Evolutionary conservation across 352 stramenopile species (phyloP), one percentile per base, ranked within the genome.

Genomic region (Globisporangium paddicum): DNA sequence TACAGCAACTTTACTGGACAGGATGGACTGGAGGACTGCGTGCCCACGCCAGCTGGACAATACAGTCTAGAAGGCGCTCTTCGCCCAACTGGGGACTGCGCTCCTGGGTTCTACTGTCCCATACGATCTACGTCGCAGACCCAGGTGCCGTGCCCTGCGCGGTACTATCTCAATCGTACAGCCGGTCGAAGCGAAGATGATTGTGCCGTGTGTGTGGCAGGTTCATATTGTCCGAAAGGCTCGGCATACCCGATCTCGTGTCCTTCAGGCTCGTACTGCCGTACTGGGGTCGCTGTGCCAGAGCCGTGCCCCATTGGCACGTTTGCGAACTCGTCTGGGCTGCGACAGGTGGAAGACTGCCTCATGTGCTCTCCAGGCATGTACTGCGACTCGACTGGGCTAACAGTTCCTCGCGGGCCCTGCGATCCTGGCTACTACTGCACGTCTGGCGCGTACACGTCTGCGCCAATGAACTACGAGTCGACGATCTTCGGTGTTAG

Each of bases 341-440:
- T 98, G 30, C 73, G 72, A 34, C 75, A 77, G 49, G 82, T 93
- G 11, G 79, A 95, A 35, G 88, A 97, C 51, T 98, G 94, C 68
- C 66, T 85, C 1, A 54, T 71, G 32, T 98, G 94, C 60, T 69
- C 85, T 16, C 82, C 89, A n/a, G 93, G 94, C 1, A 87, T 87
- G 72, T 98, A 96, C 56, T 98, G 93, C 64, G 91, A 98, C 46
- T 73, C 84, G 5, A 93, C 75, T 19, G 85, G 64, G 0, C 77
- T 97, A 32, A 92, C 86, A 1, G 63, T 74, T 13, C 86, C 87
- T 2, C 70, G 77, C 10, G 81, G 82, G 14, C 82, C 75, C 3
- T 98, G 94, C 52, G 83, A 93, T 23, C 75, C 85, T 16, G 94
- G 94, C 0, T 97, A 97, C 60, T 98, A 97, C 63, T 98, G 94